Evolutionary conservation across 1,284 basidiomycete genomes (phyloP), one percentile per base, ranked within the genome.

Genomic region (Microbotryum violaceum): DNA sequence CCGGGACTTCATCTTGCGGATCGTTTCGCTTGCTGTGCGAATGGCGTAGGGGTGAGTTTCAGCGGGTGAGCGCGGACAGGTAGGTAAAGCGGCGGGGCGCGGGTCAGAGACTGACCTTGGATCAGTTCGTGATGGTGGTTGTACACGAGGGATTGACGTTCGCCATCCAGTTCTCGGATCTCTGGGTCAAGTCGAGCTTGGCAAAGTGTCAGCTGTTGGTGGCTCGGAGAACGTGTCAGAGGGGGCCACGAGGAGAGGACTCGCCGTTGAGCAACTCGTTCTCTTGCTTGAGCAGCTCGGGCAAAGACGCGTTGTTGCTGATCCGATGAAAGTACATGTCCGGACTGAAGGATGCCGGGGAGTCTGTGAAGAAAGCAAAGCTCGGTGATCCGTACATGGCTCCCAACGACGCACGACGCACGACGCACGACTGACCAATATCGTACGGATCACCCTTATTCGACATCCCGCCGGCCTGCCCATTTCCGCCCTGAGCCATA

Each of bases 111-210:
- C 37, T 42, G 16, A 42, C 37, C 37, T 21, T 72, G 68, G 53
- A 94, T 91, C 23, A 94, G 83, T 71, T 94, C 91, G 68, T 92
- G 90, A 72, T 94, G 91, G 71, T 94, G 91, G 69, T 94, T 92
- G 74, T 94, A 94, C 4, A 94, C 91, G 46, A 94, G 78, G 23
- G 87, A 88, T 74, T 94, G 91, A 37, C 89, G 81, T 73, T 93
- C 91, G 68, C 87, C 85, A 62, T 93, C 89, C 6, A 94, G 77
- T 67, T 92, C 83, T 49, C 88, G 81, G 63, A 94, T 92, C 75
- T 92, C 89, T 88, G 49, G 21, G 42, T 18, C 47, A 47, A 3
- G 16, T 48, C 31, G 8, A 31, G 54, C 52, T 23, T 54, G 18
- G 21, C 27, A 56, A 49, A 16, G 9, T 54, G 61, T 59, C 49